phyloP scores from a whole-genome alignment of 805 yeast species.

The Cephaloascus albidus region DNA sequence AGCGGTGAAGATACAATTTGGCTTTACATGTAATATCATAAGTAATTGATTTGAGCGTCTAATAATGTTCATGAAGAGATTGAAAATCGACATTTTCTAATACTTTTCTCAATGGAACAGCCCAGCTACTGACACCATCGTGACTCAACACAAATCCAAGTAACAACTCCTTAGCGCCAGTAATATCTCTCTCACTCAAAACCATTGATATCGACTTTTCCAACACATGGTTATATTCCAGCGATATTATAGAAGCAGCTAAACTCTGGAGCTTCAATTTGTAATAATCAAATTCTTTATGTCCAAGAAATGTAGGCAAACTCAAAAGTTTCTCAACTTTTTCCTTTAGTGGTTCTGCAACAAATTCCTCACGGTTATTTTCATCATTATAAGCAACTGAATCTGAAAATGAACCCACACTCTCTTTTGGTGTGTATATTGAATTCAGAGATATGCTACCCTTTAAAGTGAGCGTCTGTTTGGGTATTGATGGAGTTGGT shows the following conservation, averaged over 20 bases:
- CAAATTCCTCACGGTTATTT: no score
- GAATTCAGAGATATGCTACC: no score
- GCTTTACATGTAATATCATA: no score
- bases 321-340: slow-evolving; percentile 14
- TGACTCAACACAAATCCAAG: slow-evolving; percentile 48
- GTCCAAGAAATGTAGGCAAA: slow-evolving; percentile 20
- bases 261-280: slow-evolving; percentile 21
- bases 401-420: no score
- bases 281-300: slow-evolving; percentile 33
- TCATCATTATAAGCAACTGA: no score
- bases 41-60: no score
- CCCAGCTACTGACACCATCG: slow-evolving; percentile 55
- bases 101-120: slow-evolving; percentile 54
- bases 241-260: slow-evolving; percentile 3
- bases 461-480: no score
- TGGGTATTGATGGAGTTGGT: background rate
- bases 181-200: background rate
- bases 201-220: slow-evolving; percentile 4
- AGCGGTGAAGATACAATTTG: no score
- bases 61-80: no score
- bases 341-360: slow-evolving; percentile 9
- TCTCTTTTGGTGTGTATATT: no score
- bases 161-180: slow-evolving; percentile 20
- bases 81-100: slow-evolving; percentile 21
- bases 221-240: slow-evolving; percentile 1